Base-by-base conservation (phyloP, 176 grass and related monocot species). In the Sorghum bicolor region DNA sequence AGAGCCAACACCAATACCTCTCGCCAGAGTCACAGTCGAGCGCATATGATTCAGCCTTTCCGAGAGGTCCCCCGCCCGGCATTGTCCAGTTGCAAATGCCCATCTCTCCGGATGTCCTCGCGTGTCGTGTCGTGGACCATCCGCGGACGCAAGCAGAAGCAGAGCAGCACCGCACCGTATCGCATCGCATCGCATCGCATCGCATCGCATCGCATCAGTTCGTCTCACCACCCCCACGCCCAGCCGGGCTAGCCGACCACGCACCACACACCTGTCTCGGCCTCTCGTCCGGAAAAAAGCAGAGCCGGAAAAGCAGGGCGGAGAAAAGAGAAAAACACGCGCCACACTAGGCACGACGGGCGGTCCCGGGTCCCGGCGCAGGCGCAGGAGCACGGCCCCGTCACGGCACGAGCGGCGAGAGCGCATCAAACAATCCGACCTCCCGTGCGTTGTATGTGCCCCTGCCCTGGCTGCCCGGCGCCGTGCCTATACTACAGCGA, bases 201-300 rank as follows among this genome's bases (percentile, higher is more conserved):
- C n/a, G n/a, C n/a, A 14, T 10, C 2, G n/a, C 24, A 41, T 32
- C 60, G 66, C 74, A 24, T 60, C 16, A 15, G 24, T 60, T 53
- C 31, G 2, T 66, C 48, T 10, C n/a, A 0, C 28, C 61, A 29
- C 24, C 10, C 28, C 19, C 9, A 32, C 17, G 61, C 44, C 25
- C 24, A 1, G 50, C n/a, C n/a, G n/a, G n/a, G n/a, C 64, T 13
- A 5, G 7, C 30, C 37, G 50, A 31, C 19, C 29, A 5, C 41
- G 43, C 78, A 10, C 83, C 66, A 70, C 75, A 63, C 75, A 79
- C 75, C 65, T 85, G 83, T 62, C 65, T 25, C 50, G 20, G 37
- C 12, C 28, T 45, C 50, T 25, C 50, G 28, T 29, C 64, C 28
- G 65, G 47, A 8, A 26, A 85, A 41, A 44, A 13, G 24, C 19